Evolutionary conservation across 163 green algal species (phyloP), one percentile per base, ranked within the genome.

Genomic region (Volvox carteri): DNA sequence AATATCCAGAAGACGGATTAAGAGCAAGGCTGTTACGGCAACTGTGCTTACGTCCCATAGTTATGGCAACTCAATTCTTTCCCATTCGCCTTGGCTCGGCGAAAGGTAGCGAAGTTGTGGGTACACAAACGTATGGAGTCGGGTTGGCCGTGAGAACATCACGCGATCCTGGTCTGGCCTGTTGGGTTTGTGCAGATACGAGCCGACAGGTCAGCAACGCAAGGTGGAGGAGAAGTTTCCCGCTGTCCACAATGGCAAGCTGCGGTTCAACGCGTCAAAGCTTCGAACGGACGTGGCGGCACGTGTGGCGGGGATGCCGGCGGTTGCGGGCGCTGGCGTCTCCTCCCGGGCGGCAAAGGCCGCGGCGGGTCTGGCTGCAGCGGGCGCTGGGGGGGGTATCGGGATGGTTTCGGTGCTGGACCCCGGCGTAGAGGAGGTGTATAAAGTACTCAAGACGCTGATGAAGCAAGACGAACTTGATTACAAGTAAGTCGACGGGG

Each of bases 221-320:
- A 89, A 89, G 84, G 54, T 68, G 52, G 84, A 89, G 84, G 84
- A 89, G 70, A 89, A 89, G 52, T 56, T 89, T 2, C 44, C 25
- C 52, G 84, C 84, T 1, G 52, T 84, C 12, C 70, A 77, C 72
- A 89, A 77, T 54, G 54, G 52, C 70, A 67, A 67, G 9, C 70
- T 78, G 39, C 52, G 72, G 48, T 89, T 89, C 70, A 89, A 84
- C 54, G 52, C 54, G 14, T 78, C 84, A 25, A 67, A 74, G 41
- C 54, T 89, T 16, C 39, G 54, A 14, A 4, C 39, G 0, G 70
- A 84, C 54, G 72, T 89, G 54, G 72, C 84, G 4, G 72, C 56
- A 23, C 44, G 50, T 37, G 25, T 62, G 50, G 37, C 52, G 0
- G 28, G 23, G 2, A 2, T 18, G 9, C 46, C 35, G 37, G 7